These are phyloP conservation scores for Plasmopara viticola DNA, from an alignment of 352 stramenopile species.

Conservation along the genomic window DNA sequence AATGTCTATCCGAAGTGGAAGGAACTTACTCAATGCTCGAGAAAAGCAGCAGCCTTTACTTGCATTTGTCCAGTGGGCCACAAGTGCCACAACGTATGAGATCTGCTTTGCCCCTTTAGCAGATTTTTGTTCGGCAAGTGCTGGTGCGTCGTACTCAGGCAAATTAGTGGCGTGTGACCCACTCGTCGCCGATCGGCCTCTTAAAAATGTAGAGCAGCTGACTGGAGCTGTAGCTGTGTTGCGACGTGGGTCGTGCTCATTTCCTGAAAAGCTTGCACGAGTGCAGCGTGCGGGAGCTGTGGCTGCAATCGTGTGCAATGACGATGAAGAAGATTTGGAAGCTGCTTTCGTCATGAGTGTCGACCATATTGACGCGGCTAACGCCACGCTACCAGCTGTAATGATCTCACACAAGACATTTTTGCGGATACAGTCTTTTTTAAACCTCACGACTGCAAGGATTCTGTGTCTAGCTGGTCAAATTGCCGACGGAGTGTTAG, in stretches of 20 bases:
- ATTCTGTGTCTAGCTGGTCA: too few relatives aligned
- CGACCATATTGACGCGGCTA: conserved; percentile 52
- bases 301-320: conserved; percentile 60
- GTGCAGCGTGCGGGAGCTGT: conserved; percentile 47
- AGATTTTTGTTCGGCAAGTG: conserved; percentile 46
- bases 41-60: too few relatives aligned
- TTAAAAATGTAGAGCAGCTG: conserved; percentile 35
- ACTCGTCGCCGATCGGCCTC: conserved; percentile 31
- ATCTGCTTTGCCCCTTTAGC: conserved; percentile 53
- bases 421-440: conserved; percentile 22
- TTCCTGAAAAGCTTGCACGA: conserved; percentile 61
- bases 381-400: conserved; percentile 58
- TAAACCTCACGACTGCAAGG: background rate
- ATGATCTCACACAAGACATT: conserved; percentile 56
- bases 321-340: too few relatives aligned
- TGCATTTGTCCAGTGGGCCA: conserved; percentile 62
- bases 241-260: conserved; percentile 55
- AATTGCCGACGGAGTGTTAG: too few relatives aligned
- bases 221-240: conserved; percentile 41
- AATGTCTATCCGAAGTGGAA: too few relatives aligned
- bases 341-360: conserved; percentile 47
- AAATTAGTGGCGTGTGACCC: conserved; percentile 18
- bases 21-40: too few relatives aligned
- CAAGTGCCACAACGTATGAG: conserved; percentile 31
- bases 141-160: conserved; percentile 37